Evolutionary conservation across 129 eudicot genomes (phyloP), one percentile per base, ranked within the genome.

Genomic region (Saussurea involucrata): DNA sequence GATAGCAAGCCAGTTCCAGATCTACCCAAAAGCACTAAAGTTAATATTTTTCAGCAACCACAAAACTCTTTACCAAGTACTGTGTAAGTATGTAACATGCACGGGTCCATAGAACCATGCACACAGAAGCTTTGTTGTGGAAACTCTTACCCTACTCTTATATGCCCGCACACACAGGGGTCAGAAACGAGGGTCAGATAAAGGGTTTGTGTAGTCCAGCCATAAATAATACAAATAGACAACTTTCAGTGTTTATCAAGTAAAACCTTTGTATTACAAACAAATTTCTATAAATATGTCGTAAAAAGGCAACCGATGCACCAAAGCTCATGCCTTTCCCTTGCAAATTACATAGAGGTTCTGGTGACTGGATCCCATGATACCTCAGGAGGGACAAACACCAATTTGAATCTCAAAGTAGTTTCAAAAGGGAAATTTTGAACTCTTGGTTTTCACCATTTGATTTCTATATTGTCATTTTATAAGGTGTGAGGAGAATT

Each of bases 1-100:
- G 98, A 94, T 53, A 94, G 84, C 83, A 94, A 89, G 42, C 98
- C 98, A 18, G 98, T 94, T 69, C 98, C 98, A 60, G 97, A 90
- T 68, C 98, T 94, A 86, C 76, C 63, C 37, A 31, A 4, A 29
- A 42, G 20, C 40, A 65, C 33, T 22, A 82, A 10, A 34, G 31
- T 46, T 5, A 57, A 15, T 18, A 68, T 9, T 6, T 28, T n/a
- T 37, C 36, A 13, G 55, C 32, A 68, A 34, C 18, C 74, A 36
- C 15, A 69, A 69, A 11, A n/a, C 37, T 15, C 24, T 10, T 11
- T 37, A 34, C 40, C 40, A 34, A 34, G 40, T 5, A 49, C 2
- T 49, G 4, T 15, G 20, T 4, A 42, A 42, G 18, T 44, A 17
- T 44, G 57, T 44, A 44, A 44, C 57, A 44, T 44, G 57, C 1